Conservation (phyloP, 345 rosid genomes). For the Reutealis trisperma region DNA sequence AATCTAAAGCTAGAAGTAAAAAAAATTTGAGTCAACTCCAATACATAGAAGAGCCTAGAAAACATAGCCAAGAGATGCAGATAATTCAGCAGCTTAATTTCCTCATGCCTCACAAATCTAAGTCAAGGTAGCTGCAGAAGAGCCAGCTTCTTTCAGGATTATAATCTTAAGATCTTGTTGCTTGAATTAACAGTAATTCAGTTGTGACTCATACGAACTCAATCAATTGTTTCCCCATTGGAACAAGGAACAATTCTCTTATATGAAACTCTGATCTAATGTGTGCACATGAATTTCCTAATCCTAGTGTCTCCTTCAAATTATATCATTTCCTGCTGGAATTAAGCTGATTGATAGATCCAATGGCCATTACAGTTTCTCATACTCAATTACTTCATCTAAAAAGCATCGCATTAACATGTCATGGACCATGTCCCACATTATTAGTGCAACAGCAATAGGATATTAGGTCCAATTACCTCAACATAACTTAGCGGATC, state of each 20-base stretch:
- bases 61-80: constrained; percentile 3
- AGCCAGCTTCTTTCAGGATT: neutral
- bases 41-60: neutral
- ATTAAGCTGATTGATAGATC: neutral
- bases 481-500: neutral
- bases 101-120: neutral
- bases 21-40: neutral
- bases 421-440: neutral
- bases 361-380: neutral
- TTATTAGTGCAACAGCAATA: neutral
- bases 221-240: neutral
- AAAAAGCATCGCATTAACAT: neutral
- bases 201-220: constrained; percentile 5
- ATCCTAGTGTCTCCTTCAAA: neutral
- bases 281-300: neutral
- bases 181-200: neutral
- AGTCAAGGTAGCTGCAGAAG: neutral
- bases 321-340: neutral
- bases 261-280: neutral
- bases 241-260: neutral
- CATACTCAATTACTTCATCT: no score
- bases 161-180: constrained; percentile 1
- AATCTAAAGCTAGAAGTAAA: neutral
- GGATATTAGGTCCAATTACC: neutral
- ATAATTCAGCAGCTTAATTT: constrained; percentile 15